phyloP scores from a whole-genome alignment of 352 stramenopile genomes.

The Pythium coloratum region DNA sequence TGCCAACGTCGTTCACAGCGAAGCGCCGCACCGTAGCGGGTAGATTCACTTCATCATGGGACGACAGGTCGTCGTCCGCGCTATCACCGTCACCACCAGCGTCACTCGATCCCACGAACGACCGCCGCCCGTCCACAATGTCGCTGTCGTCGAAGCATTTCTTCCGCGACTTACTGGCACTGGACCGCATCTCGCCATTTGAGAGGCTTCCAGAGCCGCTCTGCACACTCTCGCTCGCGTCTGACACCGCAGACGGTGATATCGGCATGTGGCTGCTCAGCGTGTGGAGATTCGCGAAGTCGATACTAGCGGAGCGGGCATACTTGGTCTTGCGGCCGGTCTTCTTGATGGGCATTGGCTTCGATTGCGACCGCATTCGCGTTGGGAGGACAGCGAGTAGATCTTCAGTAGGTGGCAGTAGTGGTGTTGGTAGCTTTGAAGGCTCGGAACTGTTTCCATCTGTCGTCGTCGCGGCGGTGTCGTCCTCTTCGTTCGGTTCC shows the following conservation, averaged over 20 bases:
- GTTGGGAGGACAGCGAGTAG: slow-evolving; percentile 1
- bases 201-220: slow-evolving; percentile 17
- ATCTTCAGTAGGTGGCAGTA: slow-evolving; percentile 20
- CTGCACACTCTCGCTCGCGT: slow-evolving; percentile 20
- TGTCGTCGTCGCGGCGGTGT: background rate
- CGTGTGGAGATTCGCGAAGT: slow-evolving; percentile 56
- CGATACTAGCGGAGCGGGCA: slow-evolving; percentile 69
- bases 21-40: slow-evolving; percentile 72
- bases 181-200: slow-evolving; percentile 27
- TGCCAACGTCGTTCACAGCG: slow-evolving; percentile 70
- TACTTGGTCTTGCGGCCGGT: slow-evolving; percentile 52
- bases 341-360: slow-evolving; percentile 13
- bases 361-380: slow-evolving; percentile 10
- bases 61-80: slow-evolving; percentile 3
- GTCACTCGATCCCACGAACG: slow-evolving; percentile 20
- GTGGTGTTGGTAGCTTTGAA: background rate
- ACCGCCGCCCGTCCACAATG: slow-evolving; percentile 54
- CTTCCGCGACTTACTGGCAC: slow-evolving; percentile 28
- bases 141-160: slow-evolving; percentile 85
- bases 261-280: slow-evolving; percentile 19
- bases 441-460: background rate
- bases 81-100: slow-evolving; percentile 11
- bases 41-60: slow-evolving; percentile 27
- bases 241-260: slow-evolving; percentile 11
- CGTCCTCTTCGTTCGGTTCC: slow-evolving; percentile 29